Evolutionary conservation across 768 basidiomycete genomes (phyloP), one percentile per base, ranked within the genome.

Genomic region (Psilocybe azurescens): DNA sequence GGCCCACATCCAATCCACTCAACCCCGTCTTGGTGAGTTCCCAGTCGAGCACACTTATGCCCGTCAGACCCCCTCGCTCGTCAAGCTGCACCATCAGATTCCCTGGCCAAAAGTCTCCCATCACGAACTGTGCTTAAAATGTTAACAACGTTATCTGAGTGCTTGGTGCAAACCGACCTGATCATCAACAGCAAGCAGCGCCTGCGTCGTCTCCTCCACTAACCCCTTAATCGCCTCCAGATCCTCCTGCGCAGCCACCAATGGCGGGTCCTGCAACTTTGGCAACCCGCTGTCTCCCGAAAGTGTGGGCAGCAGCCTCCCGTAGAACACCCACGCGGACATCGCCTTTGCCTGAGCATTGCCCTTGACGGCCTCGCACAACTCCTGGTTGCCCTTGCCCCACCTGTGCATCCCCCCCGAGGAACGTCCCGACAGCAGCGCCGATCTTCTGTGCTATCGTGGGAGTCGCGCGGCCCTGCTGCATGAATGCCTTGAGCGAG

Each of bases 51-150:
- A 89, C 75, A 46, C 75, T 79, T 9, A 87, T 65, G 10, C 72
- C 77, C 67, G 77, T 74, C 41, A 87, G 65, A 1, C 65, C 59
- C 11, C 75, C 76, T 1, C 73, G 68, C 5, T 67, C 68, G 52
- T 72, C 72, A 10, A 79, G 68, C 10, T 65, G 70, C n/a, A 89
- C 65, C 62, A 89, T 75, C 50, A 90, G 64, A 67, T 91, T 90
- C 0, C 89, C 89, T 1, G 89, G 83, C 89, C 89, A 91, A 65
- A 90, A 87, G 70, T 91, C 90, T 0, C 90, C 89, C 84, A 86
- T 86, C n/a, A 81, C 79, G 52, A 82, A 76, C 81, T 79, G 50
- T 9, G 20, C 4, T 16, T 1, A 6, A 46, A 58, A 3, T 52
- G 48, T 30, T n/a, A 53, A 44, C 53, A 8, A 28, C 1, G n/a